These are phyloP conservation scores for Boletus rufocinnamomeus DNA, from an alignment of 768 basidiomycete genomes.

Conservation along the genomic window DNA sequence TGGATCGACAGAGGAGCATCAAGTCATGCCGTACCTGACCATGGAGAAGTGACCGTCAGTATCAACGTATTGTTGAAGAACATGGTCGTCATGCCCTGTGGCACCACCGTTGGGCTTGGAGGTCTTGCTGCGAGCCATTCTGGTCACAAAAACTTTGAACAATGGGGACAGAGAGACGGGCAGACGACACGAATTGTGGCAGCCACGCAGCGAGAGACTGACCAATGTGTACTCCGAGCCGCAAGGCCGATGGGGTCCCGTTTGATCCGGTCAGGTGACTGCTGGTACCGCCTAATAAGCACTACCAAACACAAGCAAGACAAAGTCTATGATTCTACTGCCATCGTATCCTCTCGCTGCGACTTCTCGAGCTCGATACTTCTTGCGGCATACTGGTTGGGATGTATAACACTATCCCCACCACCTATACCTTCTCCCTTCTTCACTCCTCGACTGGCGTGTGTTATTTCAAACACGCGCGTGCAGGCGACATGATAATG, in stretches of 20 bases:
- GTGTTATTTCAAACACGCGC: constrained; percentile 93
- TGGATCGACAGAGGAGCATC: constrained; percentile 15
- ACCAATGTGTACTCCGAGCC: constrained; percentile 5
- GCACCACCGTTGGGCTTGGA: constrained; percentile 24
- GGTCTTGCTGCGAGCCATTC: constrained; percentile 35
- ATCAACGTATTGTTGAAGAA: constrained; percentile 80
- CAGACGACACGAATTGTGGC: constrained; percentile 35
- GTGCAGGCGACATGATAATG: constrained; percentile 98
- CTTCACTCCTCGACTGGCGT: constrained; percentile 65
- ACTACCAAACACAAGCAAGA: neutral
- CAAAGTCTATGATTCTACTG: constrained; percentile 31
- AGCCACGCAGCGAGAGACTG: constrained; percentile 9
- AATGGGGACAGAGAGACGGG: constrained; percentile 7
- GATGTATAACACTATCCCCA: constrained; percentile 90
- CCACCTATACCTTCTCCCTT: constrained; percentile 88
- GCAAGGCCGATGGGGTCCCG: constrained; percentile 18
- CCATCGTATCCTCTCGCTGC: constrained; percentile 47
- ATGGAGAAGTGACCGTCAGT: constrained; percentile 96
- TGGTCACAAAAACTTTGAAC: constrained; percentile 3
- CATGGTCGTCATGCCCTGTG: constrained; percentile 29
- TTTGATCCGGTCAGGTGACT: constrained; percentile 11
- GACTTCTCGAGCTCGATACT: constrained; percentile 66
- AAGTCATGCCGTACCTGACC: constrained; percentile 65
- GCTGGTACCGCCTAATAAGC: constrained; percentile 21
- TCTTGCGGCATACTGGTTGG: constrained; percentile 83